Percentiles rank a stretch among this genome's conserved stretches.
Conservation (phyloP, 2,329 filamentous ascomycete genomes). For the Fusarium cicatricum region DNA sequence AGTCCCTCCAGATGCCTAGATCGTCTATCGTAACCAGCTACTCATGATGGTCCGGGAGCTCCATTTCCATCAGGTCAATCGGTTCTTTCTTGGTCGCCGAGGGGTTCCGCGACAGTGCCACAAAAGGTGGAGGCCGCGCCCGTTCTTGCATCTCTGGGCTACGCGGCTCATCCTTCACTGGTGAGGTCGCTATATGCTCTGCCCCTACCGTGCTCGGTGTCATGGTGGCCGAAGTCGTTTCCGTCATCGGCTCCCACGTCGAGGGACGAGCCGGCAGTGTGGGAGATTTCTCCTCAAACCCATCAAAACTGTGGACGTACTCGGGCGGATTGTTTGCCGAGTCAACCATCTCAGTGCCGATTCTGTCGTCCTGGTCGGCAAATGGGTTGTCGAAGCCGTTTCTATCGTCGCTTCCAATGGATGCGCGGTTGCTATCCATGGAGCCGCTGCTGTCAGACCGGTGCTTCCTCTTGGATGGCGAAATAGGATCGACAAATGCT, state of each 20-base stretch:
- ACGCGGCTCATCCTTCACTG: slow-evolving; percentile 31
- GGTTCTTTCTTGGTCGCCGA: slow-evolving; percentile 35
- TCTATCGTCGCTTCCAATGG: slow-evolving; percentile 52
- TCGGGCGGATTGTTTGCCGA: slow-evolving; percentile 21
- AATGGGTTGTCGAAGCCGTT: slow-evolving; percentile 45
- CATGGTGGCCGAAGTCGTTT: slow-evolving; percentile 38
- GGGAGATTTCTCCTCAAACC: slow-evolving; percentile 20
- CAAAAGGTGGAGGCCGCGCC: slow-evolving; percentile 40
- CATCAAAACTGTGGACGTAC: slow-evolving; percentile 24
- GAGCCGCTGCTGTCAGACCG: slow-evolving; percentile 56
- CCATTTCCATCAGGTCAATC: slow-evolving; percentile 49
- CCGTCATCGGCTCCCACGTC: slow-evolving; percentile 19
- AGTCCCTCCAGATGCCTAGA: neutral
- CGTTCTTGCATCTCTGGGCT: slow-evolving; percentile 58
- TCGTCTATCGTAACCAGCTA: neutral
- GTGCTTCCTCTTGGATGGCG: slow-evolving; percentile 57
- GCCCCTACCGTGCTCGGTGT: slow-evolving; percentile 38
- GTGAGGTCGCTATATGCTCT: slow-evolving; percentile 25
- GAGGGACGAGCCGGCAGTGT: slow-evolving; percentile 17
- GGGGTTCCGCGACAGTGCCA: slow-evolving; percentile 32
- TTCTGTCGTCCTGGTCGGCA: slow-evolving; percentile 35
- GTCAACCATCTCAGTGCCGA: slow-evolving; percentile 42
- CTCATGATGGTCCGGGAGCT: slow-evolving; percentile 42
- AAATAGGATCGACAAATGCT: slow-evolving; percentile 51
- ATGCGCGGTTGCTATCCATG: slow-evolving; percentile 57